Evolutionary conservation across 169 alveolate species (phyloP), one percentile per base, ranked within the genome.

Genomic region (Theileria equi): DNA sequence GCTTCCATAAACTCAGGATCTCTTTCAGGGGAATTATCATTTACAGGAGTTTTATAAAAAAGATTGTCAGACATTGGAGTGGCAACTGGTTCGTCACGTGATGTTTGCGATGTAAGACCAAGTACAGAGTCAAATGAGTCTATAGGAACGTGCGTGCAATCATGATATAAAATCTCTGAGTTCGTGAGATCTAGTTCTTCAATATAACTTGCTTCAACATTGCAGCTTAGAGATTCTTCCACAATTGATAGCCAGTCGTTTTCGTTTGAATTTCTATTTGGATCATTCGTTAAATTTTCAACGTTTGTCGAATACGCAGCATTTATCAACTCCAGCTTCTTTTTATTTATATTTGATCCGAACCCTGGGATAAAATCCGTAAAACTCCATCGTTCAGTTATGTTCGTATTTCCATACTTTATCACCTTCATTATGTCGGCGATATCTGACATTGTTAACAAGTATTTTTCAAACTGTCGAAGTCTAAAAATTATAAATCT

Each of bases 401-500:
- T 36, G 0, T 45, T 53, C 26, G 73, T 61, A 65, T 66, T 48
- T 16, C 85, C 85, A 43, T 76, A 65, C 54, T 76, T 76, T 31
- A 76, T 65, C n/a, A 76, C 80, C 74, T 76, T 76, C 80, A 76
- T 76, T 17, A 76, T 66, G 62, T 76, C 85, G 10, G 85, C 85
- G 31, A 76, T 71, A 21, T 76, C 85, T 19, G 38, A 21, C 80
- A 73, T 73, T 8, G 83, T 73, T 29, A 64, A 62, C 34, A 73
- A 60, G 35, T 73, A 64, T 35, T 66, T 67, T 45, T 76, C 77
- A 38, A 65, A 54, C 38, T 76, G 69, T 66, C 76, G 73, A 40
- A 88, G 64, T 38, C 94, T 55, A 52, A 47, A 77, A 17, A 88
- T 44, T 21, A 89, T 61, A 50, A 89, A 62, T 34, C 88, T 82